phyloP scores from a whole-genome alignment of 495 filamentous ascomycete genomes.

The Xylaria castorea region DNA sequence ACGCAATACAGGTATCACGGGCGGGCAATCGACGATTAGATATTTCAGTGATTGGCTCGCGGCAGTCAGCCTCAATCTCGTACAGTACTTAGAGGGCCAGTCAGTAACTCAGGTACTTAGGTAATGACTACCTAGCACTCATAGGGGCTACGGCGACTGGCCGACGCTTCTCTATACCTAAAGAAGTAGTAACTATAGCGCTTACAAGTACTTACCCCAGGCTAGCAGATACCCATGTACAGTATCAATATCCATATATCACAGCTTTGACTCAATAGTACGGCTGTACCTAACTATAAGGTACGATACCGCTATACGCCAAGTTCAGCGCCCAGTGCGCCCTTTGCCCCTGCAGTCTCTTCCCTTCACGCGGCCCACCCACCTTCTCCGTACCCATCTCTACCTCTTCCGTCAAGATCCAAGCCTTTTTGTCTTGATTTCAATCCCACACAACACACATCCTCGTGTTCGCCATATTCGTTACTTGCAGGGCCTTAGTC shows the following conservation, averaged over 20 bases:
- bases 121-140: not conserved
- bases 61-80: slow-evolving; percentile 15
- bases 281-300: not conserved
- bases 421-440: slow-evolving; percentile 26
- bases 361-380: slow-evolving; percentile 23
- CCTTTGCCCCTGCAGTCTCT: slow-evolving; percentile 26
- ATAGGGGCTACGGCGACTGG: not conserved
- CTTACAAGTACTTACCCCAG: not conserved
- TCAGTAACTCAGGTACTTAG: too few species aligned
- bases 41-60: not conserved
- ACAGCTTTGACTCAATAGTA: slow-evolving; percentile 2
- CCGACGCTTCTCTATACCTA: not conserved
- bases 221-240: not conserved
- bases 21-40: not conserved
- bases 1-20: not conserved
- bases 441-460: slow-evolving; percentile 21
- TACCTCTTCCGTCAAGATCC: slow-evolving; percentile 18
- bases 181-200: not conserved
- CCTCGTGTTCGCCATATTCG: slow-evolving; percentile 19
- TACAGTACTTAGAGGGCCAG: slow-evolving; percentile 12
- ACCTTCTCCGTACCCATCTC: slow-evolving; percentile 19
- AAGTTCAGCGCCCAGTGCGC: slow-evolving; percentile 10
- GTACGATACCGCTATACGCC: slow-evolving; percentile 2
- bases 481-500: slow-evolving; percentile 10
- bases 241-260: not conserved